Percentiles rank a stretch among this genome's conserved stretches.
Conservation (phyloP, 2,329 filamentous ascomycete species). For the Colletotrichum sidae region DNA sequence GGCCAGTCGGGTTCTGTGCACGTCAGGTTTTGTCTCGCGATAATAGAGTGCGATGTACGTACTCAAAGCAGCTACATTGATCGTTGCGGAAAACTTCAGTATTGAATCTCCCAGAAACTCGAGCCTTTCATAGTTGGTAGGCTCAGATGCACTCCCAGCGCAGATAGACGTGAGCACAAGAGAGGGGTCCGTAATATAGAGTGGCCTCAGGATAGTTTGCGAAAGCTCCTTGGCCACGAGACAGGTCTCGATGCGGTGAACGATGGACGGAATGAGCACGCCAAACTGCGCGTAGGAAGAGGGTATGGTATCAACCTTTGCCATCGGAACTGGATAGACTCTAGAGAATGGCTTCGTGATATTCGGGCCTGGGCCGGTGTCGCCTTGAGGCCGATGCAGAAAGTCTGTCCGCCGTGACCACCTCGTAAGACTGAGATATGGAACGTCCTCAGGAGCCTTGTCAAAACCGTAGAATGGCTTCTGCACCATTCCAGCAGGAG, state of each 20-base stretch:
- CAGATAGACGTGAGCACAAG: constrained; percentile 76
- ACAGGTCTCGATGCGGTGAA: constrained; percentile 74
- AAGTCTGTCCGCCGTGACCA: constrained; percentile 71
- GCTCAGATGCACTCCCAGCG: constrained; percentile 68
- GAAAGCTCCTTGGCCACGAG: constrained; percentile 73
- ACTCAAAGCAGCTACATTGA: constrained; percentile 71
- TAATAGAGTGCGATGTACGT: constrained; percentile 41
- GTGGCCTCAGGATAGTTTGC: constrained; percentile 61
- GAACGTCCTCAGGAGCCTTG: constrained; percentile 53
- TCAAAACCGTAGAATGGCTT: constrained; percentile 47
- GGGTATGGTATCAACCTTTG: constrained; percentile 61
- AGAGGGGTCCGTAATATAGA: constrained; percentile 61
- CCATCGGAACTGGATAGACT: constrained; percentile 60
- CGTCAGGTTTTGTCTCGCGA: constrained; percentile 32
- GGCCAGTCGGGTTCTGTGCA: constrained; percentile 73
- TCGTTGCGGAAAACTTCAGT: constrained; percentile 78
- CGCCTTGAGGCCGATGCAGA: constrained; percentile 55
- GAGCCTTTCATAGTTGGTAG: constrained; percentile 80
- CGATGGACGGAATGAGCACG: constrained; percentile 78
- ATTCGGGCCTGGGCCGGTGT: constrained; percentile 33
- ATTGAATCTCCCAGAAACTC: constrained; percentile 91
- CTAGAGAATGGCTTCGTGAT: constrained; percentile 56
- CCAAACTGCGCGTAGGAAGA: constrained; percentile 60
- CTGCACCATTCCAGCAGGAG: constrained; percentile 53
- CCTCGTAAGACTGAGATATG: constrained; percentile 60